Conservation (phyloP, 345 rosid species). For the Bruguiera gymnorhiza region DNA sequence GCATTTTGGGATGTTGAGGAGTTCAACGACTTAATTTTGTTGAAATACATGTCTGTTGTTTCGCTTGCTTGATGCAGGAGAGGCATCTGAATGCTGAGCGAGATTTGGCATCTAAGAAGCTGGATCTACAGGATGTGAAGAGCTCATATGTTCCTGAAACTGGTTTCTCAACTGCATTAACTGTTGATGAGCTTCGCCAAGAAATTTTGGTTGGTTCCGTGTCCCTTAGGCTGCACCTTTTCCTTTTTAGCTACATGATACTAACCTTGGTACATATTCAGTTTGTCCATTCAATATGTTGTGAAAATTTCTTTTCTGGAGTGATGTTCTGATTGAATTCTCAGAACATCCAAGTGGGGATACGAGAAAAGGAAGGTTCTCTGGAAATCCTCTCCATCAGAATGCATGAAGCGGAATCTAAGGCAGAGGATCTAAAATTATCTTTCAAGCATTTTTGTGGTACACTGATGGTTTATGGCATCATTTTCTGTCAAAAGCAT, state of each 20-base stretch:
- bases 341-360: slow-evolving; percentile 53
- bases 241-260: slow-evolving; percentile 7
- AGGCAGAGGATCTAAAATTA: slow-evolving; percentile 50
- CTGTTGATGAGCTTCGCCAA: slow-evolving; percentile 69
- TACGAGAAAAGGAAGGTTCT: slow-evolving; percentile 44
- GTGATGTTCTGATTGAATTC: slow-evolving; percentile 8
- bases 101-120: slow-evolving; percentile 43
- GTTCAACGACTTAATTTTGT: too few species aligned
- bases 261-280: slow-evolving; percentile 9
- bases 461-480: slow-evolving; percentile 20
- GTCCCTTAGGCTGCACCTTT: background rate
- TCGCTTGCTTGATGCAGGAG: slow-evolving; percentile 43
- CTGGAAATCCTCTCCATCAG: slow-evolving; percentile 45
- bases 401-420: slow-evolving; percentile 54
- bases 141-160: slow-evolving; percentile 47
- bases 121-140: slow-evolving; percentile 57
- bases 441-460: slow-evolving; percentile 67
- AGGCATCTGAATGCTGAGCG: slow-evolving; percentile 48
- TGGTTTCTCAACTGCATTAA: slow-evolving; percentile 41
- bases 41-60: background rate
- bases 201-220: slow-evolving; percentile 67
- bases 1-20: too few species aligned
- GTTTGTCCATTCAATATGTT: slow-evolving; percentile 10
- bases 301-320: slow-evolving; percentile 9
- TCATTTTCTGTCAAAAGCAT: background rate